A percentile compares a stretch with the other conserved stretches of the same genome.
These are phyloP conservation scores for Fusarium neocosmosporiellum DNA, from an alignment of 2,329 filamentous ascomycete genomes.

Conservation along the genomic window DNA sequence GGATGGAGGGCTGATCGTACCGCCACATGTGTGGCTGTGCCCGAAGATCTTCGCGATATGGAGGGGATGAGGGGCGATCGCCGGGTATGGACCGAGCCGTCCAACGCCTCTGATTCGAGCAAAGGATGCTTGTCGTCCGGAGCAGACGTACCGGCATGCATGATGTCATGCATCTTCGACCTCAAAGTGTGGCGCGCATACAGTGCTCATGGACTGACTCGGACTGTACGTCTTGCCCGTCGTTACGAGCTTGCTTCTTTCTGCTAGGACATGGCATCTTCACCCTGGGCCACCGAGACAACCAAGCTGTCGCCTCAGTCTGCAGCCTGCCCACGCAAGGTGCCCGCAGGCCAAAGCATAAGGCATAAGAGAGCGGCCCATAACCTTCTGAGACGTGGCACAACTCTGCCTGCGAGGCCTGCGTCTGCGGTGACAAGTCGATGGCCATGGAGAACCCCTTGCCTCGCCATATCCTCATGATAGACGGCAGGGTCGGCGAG, in stretches of 20 bases:
- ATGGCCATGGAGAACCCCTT: not conserved
- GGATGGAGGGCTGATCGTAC: not conserved
- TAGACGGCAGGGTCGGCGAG: not conserved
- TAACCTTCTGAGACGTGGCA: not conserved
- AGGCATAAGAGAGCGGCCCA: not conserved
- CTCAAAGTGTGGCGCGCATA: slow-evolving; percentile 29
- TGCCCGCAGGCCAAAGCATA: not conserved
- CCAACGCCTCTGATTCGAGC: slow-evolving; percentile 22
- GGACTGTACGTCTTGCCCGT: not conserved
- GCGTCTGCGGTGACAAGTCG: not conserved
- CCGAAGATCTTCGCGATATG: slow-evolving; percentile 17
- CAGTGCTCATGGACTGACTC: slow-evolving; percentile 10
- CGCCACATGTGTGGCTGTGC: slow-evolving; percentile 25
- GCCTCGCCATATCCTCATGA: slow-evolving; percentile 30
- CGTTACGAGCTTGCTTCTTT: not conserved
- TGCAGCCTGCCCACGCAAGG: not conserved
- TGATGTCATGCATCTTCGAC: slow-evolving; percentile 36
- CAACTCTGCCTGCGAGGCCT: not conserved
- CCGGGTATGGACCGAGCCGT: slow-evolving; percentile 4
- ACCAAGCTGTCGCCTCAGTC: not conserved
- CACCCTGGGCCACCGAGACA: not conserved
- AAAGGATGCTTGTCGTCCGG: slow-evolving; percentile 20
- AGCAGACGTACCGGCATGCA: slow-evolving; percentile 29
- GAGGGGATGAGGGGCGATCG: slow-evolving; percentile 14
- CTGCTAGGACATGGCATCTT: not conserved